Evolutionary conservation across 495 filamentous ascomycete genomes (phyloP), one percentile per base, ranked within the genome.

Genomic region (Pseudomonodictys pantanalensis): DNA sequence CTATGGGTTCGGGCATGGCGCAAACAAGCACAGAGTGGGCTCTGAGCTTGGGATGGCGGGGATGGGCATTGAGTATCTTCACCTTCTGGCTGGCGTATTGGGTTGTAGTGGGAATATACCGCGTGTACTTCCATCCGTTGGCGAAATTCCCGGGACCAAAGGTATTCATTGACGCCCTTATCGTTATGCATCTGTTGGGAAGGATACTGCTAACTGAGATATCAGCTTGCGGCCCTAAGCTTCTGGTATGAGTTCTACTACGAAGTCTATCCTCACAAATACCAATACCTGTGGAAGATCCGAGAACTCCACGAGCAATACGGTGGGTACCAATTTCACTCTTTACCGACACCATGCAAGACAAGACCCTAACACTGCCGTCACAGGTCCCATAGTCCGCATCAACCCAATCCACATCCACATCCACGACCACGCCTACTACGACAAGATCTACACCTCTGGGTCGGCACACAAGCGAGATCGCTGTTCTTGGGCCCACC

Each of bases 131-230:
- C 17, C 25, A 54, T 54, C 25, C 54, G 3, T 25, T 58, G 7
- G 22, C 54, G 6, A 39, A 38, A 17, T 73, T 79, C 26, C 78
- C 76, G 0, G 79, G 79, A 2, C 80, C 80, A 5, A 73, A 71
- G 43, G 45, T 49, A 10, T 25, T 10, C 10, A 35, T 8, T 35
- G 8, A 15, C 32, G 32, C 8, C 32, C 15, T 52, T 29, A 52
- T 10, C 8, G 5, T 38, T 52, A 4, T 10, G n/a, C n/a, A 11
- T 8, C 18, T 20, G n/a, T 18, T 10, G 12, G 4, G 29, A 11
- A 5, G 4, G 18, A 22, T 4, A 52, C 22, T 52, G 29, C 5
- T 24, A 8, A 10, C 8, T 5, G 17, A 15, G 9, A 25, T 9
- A 52, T 15, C 23, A 41, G 48, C 24, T 56, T 46, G 56, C 49